Base-by-base conservation (phyloP, 2,329 filamentous ascomycete species). In the Fusarium pseudonygamai region DNA sequence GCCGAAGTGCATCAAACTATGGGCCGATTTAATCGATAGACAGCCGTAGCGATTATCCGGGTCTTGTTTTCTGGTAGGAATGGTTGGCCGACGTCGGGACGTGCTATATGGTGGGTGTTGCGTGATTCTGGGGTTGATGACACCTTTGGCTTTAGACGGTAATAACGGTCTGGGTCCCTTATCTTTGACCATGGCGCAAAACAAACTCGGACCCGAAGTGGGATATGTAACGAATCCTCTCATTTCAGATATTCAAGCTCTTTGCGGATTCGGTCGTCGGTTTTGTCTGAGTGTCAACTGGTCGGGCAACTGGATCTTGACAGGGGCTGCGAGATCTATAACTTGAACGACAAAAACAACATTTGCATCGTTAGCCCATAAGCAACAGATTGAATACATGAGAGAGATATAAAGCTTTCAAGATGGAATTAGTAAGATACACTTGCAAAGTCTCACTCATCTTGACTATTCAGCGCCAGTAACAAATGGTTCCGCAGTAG, bases 71-170 rank as follows among this genome's bases (percentile, higher is more conserved):
- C 26, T 46, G 22, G 40, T 43, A 42, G 24, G 30, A 37, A 8
- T 43, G 40, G 60, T 56, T 57, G 49, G 36, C 43, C 64, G 64
- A 40, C 28, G 64, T 57, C 61, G 49, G 60, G 43, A 39, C 26
- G 32, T 65, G 42, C 45, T 59, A n/a, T 34, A 36, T 59, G 45
- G 50, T 15, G 15, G 28, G 37, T 65, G 43, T 67, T 65, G 60
- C 64, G 64, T 67, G 50, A 65, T 65, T 59, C 60, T 26, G 45
- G 50, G 64, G 60, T 50, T 63, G 37, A 67, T 67, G 34, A 45
- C 64, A 67, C 50, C 64, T 67, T 65, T 37, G 26, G 30, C 36
- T 18, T 30, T 39, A 55, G 32, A 30, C 24, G 50, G 50, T 39
- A 58, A 39, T 32, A 30, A 32, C 3, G 39, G 12, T 13, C 36